Base-by-base conservation (phyloP, 2,329 filamentous ascomycete species). In the Talaromyces sp. region DNA sequence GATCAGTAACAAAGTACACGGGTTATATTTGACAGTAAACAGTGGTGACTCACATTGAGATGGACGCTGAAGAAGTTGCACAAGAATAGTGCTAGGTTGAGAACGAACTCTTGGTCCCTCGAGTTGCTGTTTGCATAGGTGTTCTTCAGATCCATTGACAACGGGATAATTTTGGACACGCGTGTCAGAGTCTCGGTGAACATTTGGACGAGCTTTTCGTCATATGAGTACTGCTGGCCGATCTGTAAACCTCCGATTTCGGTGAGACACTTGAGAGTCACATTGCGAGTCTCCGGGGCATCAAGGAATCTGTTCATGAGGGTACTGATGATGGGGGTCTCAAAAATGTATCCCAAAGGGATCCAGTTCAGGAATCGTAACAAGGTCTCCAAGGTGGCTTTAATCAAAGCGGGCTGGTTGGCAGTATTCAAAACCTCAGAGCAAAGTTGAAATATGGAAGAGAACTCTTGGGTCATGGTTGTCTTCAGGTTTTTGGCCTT, bases 311-410 rank as follows among this genome's bases (percentile, higher is more conserved):
- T 87, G 61, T 89, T 96, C 66, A 95, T 88, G 63, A 99, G 81
- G 0, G 93, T 98, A 71, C 96, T 92, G 76, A 99, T 98, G 65
- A 99, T 87, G 38, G 90, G 88, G 0, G 93, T 99, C 82, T 99
- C 95, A 77, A 99, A 99, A 68, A 99, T 98, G 78, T 97, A 99
- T 60, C 96, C 95, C 43, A 99, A 81, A 0, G 95, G 95, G 60
- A 99, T 99, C 95, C 95, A 99, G 82, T 98, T 98, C 75, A 96
- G 89, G 78, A 99, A 99, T 62, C 93, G 90, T 58, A 99, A 84
- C 38, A 99, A 82, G 0, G 95, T 99, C 79, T 98, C 93, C 58
- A 99, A 84, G 0, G 95, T 99, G n/a, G 93, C 91, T 80, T 95
- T 96, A 78, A 99, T 88, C 59, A 99, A 82, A 71, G 88, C 96